Evolutionary conservation across 1,284 basidiomycete species (phyloP).

Genomic region (Cronartium ribicola): DNA sequence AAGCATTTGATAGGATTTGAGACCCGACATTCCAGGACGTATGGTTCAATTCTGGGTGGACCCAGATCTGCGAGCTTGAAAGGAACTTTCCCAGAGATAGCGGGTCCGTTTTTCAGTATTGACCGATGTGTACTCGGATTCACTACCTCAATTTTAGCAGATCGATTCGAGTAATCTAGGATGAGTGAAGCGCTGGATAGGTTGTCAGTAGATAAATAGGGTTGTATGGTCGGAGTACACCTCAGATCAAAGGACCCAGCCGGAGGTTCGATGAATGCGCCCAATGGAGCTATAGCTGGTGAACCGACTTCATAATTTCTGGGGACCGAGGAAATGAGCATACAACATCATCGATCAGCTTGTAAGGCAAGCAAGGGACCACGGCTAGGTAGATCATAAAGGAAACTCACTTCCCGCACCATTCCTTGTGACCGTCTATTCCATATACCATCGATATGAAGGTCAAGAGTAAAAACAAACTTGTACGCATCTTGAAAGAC

Average conservation of each 20-base stretch:
- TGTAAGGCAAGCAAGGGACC: not conserved
- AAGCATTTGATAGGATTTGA: not conserved
- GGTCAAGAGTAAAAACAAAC: no score
- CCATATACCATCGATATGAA: no score
- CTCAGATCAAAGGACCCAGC: not conserved
- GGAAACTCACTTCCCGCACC: slow-evolving; percentile 1
- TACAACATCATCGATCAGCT: not conserved
- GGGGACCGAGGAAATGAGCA: not conserved
- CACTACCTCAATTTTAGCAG: not conserved
- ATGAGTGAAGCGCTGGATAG: not conserved
- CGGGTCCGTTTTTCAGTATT: not conserved
- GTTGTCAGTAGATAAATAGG: not conserved
- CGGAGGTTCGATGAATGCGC: not conserved
- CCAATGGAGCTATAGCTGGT: not conserved
- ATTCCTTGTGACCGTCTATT: not conserved
- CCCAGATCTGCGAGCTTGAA: not conserved
- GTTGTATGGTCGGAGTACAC: not conserved
- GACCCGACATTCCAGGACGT: not conserved
- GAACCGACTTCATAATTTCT: not conserved
- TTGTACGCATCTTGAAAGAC: no score
- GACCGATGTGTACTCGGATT: not conserved
- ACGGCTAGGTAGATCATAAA: not conserved
- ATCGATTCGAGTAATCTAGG: not conserved
- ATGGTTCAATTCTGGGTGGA: slow-evolving; percentile 3
- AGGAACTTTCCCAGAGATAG: not conserved